phyloP scores from a whole-genome alignment of 352 stramenopile genomes.

The Thraustotheca clavata region DNA sequence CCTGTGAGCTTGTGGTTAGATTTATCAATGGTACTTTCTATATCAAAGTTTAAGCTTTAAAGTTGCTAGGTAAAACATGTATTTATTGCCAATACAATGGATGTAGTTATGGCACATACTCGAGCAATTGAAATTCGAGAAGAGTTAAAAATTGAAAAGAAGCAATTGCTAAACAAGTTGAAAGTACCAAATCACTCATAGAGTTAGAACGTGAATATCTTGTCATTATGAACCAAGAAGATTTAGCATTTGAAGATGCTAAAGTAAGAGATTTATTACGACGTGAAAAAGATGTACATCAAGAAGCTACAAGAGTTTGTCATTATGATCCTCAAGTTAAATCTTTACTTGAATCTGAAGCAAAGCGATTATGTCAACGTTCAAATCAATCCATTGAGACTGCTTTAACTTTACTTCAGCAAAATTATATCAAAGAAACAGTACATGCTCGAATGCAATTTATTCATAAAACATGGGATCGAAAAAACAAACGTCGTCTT shows the following conservation, averaged over 20 bases:
- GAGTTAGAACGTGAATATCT: conserved; percentile 18
- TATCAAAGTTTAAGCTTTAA: neutral
- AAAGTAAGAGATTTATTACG: conserved; percentile 9
- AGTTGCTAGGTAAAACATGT: conserved; percentile 5
- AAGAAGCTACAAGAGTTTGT: conserved; percentile 3
- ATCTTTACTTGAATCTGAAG: conserved; percentile 57
- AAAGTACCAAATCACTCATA: conserved; percentile 13
- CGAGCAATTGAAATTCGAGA: neutral
- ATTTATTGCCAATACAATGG: conserved; percentile 1
- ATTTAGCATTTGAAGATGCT: conserved; percentile 8
- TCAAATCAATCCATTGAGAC: conserved; percentile 10
- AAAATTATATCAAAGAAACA: conserved; percentile 44
- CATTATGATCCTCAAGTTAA: conserved; percentile 64
- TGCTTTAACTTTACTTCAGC: conserved; percentile 35
- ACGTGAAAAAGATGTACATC: neutral
- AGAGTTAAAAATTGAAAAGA: neutral
- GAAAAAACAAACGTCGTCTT: conserved; percentile 41
- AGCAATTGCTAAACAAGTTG: neutral
- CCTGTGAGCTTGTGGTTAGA: neutral
- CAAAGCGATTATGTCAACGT: conserved; percentile 33
- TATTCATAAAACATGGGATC: conserved; percentile 60
- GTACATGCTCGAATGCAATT: conserved; percentile 45
- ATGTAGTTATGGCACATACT: neutral
- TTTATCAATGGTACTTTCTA: conserved; percentile 40
- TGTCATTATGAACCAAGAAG: neutral